Evolutionary conservation across 2,329 filamentous ascomycete species (phyloP), one percentile per base, ranked within the genome.

Genomic region (Phoma herbarum): DNA sequence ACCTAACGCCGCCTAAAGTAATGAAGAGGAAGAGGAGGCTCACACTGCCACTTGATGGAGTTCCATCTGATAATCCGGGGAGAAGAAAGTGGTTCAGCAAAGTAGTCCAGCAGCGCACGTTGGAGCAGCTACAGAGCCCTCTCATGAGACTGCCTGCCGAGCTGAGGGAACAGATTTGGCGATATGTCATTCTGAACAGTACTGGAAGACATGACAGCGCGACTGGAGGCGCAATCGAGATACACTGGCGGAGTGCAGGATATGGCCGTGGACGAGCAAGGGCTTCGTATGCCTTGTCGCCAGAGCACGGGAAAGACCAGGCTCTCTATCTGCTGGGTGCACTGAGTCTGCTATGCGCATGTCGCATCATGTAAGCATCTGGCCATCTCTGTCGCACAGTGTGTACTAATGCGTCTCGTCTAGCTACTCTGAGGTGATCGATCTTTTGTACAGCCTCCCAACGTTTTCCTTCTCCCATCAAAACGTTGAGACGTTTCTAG

Each of bases 131-230:
- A 2, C 52, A 50, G 16, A 56, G 46, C 14, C 39, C 45, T 2
- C 10, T 50, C 11, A 29, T 50, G 39, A 14, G 39, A 16, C 18
- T 56, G 1, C 52, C 52, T 1, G 46, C 46, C n/a, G 52, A 56
- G 23, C 46, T 56, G 22, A 46, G 52, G 5, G 28, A 25, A 4
- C 7, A 44, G 46, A 50, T 56, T 9, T 56, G 52, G 52, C 16
- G 25, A 14, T 23, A 49, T 5, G 52, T 56, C 1, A 35, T 56
- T 2, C 14, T 55, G 11, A 25, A 26, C 8, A 33, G 9, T 1
- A 44, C 37, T 1, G 39, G 41, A 6, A n/a, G 43, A 12, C 10
- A 18, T 7, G 18, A 14, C 8, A 29, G 45, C 10, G 25, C 9
- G 6, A 39, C 18, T 8, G 18, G 35, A 25, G 42, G 31, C 2